Evolutionary conservation across 257 asterid genomes (phyloP), one percentile per base, ranked within the genome.

Genomic region (Datura wrightii): DNA sequence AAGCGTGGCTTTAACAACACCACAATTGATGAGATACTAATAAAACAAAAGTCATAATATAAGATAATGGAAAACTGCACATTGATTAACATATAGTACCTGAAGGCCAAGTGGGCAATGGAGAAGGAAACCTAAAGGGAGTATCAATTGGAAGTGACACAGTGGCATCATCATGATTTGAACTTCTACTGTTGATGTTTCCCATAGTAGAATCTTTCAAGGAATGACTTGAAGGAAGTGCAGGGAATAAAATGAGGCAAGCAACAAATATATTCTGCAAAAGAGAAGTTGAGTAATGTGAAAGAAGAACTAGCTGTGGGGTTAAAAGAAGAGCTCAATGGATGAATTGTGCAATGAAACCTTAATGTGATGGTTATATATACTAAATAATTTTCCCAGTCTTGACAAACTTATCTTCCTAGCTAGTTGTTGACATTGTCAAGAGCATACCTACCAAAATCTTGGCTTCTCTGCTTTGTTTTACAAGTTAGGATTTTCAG

Each of bases 91-190:
- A 50, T 16, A 7, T 31, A 24, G 46, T 85, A 95, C 98, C 98
- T 91, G 90, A 82, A 79, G 98, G 97, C 99, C 98, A 95, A 3
- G 92, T 71, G 37, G 94, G 94, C 66, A 91, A 79, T 62, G 94
- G 89, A 83, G 97, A 90, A 83, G 99, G 97, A 83, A 94, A 94
- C 85, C 60, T 60, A 91, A 94, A 92, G 5, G 52, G 53, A 52
- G 90, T 86, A 66, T 92, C 92, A 76, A 92, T 88, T 0, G 97
- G 95, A 71, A 84, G 89, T 42, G 90, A 89, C 34, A 81, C 78
- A n/a, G 66, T 76, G 58, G n/a, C 62, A 48, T 48, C 56, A 24
- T 76, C 82, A 2, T 6, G 48, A 7, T 78, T 52, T 78, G 31
- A 78, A 18, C 42, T 76, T 90, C 86, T 89, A 84, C 90, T 86